Percentiles rank a stretch among this genome's conserved stretches.
phyloP scores from a whole-genome alignment of 2,329 filamentous ascomycete species.

The Dothistroma pini region DNA sequence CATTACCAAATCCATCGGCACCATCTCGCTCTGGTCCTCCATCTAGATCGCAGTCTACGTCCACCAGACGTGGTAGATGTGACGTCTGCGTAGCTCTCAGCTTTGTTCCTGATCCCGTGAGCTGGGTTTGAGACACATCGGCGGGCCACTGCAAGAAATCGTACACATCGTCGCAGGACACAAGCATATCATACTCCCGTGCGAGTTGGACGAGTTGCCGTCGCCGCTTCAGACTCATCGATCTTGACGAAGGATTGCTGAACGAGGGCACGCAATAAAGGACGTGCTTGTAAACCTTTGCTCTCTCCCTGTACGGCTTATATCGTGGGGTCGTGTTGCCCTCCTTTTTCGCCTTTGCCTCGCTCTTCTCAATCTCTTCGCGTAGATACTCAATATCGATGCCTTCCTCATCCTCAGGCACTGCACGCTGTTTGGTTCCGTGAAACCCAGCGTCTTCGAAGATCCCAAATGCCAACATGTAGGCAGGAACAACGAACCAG shows the following conservation, averaged over 20 bases:
- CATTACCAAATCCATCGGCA: constrained; percentile 68
- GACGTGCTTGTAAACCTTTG: constrained; percentile 77
- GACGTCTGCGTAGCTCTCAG: constrained; percentile 35
- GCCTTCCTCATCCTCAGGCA: constrained; percentile 75
- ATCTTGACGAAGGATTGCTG: constrained; percentile 81
- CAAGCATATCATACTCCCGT: constrained; percentile 72
- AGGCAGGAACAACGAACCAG: constrained; percentile 79
- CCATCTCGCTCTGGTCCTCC: constrained; percentile 48
- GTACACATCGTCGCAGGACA: constrained; percentile 90
- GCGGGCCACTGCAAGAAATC: constrained; percentile 81
- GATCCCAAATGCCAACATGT: constrained; percentile 80
- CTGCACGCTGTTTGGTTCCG: constrained; percentile 59
- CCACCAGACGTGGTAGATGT: constrained; percentile 66
- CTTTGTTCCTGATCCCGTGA: neutral
- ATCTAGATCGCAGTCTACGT: constrained; percentile 69
- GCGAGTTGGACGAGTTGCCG: constrained; percentile 70
- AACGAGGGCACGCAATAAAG: constrained; percentile 89
- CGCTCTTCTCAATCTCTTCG: constrained; percentile 48
- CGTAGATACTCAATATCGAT: constrained; percentile 64
- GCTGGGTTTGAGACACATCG: constrained; percentile 26
- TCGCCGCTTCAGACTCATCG: constrained; percentile 68
- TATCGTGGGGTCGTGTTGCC: constrained; percentile 24
- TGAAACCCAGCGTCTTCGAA: constrained; percentile 75
- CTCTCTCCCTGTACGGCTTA: constrained; percentile 58
- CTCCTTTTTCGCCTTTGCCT: constrained; percentile 36